phyloP scores from a whole-genome alignment of 179 eudicot species.

The Beta macrorhiza region DNA sequence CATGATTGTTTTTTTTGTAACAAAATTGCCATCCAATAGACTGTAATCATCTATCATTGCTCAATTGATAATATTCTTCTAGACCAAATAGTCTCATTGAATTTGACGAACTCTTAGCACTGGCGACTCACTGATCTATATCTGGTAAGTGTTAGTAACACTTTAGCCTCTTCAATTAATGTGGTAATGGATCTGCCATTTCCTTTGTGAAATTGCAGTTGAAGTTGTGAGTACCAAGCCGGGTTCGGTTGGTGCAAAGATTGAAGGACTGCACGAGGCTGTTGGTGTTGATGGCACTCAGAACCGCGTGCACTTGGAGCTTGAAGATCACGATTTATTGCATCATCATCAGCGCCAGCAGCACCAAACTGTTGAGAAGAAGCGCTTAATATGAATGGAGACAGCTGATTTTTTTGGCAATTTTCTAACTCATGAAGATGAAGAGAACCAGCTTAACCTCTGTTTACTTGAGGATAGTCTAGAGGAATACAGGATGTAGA shows the following conservation, averaged over 20 bases:
- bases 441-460: constrained; percentile 6
- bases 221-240: constrained; percentile 35
- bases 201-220: constrained; percentile 35
- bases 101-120: too few relatives aligned
- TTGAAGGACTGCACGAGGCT: constrained; percentile 36
- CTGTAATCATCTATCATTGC: not conserved
- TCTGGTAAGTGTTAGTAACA: too few relatives aligned
- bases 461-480: not conserved
- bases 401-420: not conserved
- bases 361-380: constrained; percentile 20
- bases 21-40: not conserved
- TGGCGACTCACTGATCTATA: not conserved
- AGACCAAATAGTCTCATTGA: not conserved
- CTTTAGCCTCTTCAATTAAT: not conserved
- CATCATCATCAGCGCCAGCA: constrained; percentile 22
- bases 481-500: not conserved
- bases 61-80: not conserved
- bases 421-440: not conserved
- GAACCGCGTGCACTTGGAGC: constrained; percentile 36
- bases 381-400: constrained; percentile 21
- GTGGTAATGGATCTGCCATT: not conserved
- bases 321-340: constrained; percentile 27
- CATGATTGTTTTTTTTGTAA: not conserved
- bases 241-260: constrained; percentile 37
- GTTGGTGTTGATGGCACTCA: constrained; percentile 34